phyloP scores from a whole-genome alignment of 2,329 filamentous ascomycete genomes.

The Trichoderma sp. region DNA sequence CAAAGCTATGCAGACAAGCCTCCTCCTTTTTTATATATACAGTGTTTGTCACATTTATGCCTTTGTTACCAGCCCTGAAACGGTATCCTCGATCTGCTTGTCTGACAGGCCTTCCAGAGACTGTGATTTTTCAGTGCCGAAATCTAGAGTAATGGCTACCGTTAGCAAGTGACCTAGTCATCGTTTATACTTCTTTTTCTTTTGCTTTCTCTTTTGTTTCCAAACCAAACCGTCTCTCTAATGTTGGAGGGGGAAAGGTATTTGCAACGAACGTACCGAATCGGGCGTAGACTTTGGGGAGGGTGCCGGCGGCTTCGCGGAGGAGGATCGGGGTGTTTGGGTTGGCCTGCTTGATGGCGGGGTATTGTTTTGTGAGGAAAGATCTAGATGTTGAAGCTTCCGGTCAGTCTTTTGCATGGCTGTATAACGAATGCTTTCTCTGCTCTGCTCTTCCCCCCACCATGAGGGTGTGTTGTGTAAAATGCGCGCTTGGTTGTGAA shows the following conservation, averaged over 20 bases:
- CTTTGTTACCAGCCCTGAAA: slow-evolving; percentile 52
- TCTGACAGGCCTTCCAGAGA: slow-evolving; percentile 58
- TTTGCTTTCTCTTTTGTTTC: not conserved
- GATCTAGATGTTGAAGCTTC: slow-evolving; percentile 57
- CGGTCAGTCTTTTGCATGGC: slow-evolving; percentile 15
- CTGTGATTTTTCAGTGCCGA: slow-evolving; percentile 56
- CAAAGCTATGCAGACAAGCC: not conserved
- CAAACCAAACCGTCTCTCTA: not conserved
- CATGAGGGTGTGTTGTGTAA: not conserved
- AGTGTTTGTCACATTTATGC: not conserved
- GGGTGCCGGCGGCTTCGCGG: slow-evolving; percentile 81
- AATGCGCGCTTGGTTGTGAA: not conserved
- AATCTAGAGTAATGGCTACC: slow-evolving; percentile 37
- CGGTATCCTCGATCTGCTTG: slow-evolving; percentile 60
- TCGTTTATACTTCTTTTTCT: not conserved
- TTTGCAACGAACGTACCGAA: slow-evolving; percentile 61
- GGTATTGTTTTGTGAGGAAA: slow-evolving; percentile 88
- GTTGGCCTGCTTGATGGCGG: slow-evolving; percentile 99
- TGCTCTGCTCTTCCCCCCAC: not conserved
- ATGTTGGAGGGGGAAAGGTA: not conserved
- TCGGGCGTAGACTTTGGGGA: slow-evolving; percentile 85
- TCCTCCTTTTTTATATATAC: not conserved
- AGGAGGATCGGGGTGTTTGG: slow-evolving; percentile 90
- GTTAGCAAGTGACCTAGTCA: not conserved
- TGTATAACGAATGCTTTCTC: not conserved